Evolutionary conservation across 129 eudicot species (phyloP), one percentile per base, ranked within the genome.

Genomic region (Chrysanthemum lavandulifolium): DNA sequence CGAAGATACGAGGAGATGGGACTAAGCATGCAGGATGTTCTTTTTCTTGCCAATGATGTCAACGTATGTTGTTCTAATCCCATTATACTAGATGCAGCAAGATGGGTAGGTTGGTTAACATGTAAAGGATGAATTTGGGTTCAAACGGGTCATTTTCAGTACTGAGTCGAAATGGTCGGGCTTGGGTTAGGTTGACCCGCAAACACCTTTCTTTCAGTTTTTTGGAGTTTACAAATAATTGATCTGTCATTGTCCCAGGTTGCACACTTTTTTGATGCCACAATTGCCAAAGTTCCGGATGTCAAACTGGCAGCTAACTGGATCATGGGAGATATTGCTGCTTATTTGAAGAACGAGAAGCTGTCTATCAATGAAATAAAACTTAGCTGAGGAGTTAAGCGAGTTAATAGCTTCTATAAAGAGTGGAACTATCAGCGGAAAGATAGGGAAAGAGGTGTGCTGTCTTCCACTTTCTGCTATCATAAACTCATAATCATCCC

Each of bases 271-370:
- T 94, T 90, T 70, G 97, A 94, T 80, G 83, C 89, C 47, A 94
- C 98, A 29, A 74, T 90, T 78, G 87, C 84, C 60, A 80, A 77
- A 53, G 93, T 86, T 81, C 82, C 91, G 2, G 97, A 94, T 76
- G 73, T 86, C 52, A 94, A 94, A 81, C 81, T 94, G 67, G 96
- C 91, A 15, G 82, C 97, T 66, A 94, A 94, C 57, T 94, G 98
- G 98, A 86, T 94, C 71, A 90, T 94, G 98, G 92, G 98, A 50
- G 98, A 94, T 81, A 84, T 94, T 82, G 93, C 97, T 76, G 89
- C 91, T 27, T 88, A 90, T 80, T 50, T 94, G 89, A 94, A 94
- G 68, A 83, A 90, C 45, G 94, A 94, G 68, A 82, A 94, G 82
- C 57, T 90, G 54, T 74, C 96, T 8, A 90, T 94, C 12, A 86